Percentiles rank a stretch among this genome's conserved stretches.
Conservation (phyloP, 345 rosid genomes). For the Eucalyptus lansdowneana region DNA sequence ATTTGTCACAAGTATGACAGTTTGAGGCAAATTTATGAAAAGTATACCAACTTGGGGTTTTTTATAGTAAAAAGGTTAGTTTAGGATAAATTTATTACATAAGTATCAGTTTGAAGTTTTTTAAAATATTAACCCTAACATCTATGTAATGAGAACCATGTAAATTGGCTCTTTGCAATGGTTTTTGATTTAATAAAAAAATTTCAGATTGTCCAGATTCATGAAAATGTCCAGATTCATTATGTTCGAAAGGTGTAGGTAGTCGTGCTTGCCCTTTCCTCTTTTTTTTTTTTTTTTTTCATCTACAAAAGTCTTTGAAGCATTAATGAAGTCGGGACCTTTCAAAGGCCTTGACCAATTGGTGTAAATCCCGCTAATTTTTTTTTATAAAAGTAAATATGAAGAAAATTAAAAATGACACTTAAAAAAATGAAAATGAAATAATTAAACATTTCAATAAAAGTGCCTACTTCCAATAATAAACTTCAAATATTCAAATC, state of each 20-base stretch:
- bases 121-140: not conserved
- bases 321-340: not conserved
- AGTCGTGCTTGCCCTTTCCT: not conserved
- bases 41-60: too few relatives aligned
- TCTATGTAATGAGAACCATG: not conserved
- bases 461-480: not conserved
- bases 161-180: too few relatives aligned
- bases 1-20: too few relatives aligned
- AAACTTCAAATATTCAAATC: not conserved
- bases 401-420: not conserved
- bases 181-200: not conserved
- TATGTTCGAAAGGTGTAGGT: not conserved
- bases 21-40: too few relatives aligned
- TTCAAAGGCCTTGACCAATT: not conserved
- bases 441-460: not conserved
- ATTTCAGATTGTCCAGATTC: not conserved
- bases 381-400: not conserved
- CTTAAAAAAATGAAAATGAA: not conserved
- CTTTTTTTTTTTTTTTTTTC: not conserved
- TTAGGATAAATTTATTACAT: too few relatives aligned
- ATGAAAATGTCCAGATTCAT: not conserved
- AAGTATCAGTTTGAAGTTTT: too few relatives aligned
- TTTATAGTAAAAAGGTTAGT: too few relatives aligned
- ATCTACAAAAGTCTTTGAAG: not conserved
- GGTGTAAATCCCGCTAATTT: not conserved